Evolutionary conservation across 345 rosid species (phyloP).

Genomic region (Clausena lansium): DNA sequence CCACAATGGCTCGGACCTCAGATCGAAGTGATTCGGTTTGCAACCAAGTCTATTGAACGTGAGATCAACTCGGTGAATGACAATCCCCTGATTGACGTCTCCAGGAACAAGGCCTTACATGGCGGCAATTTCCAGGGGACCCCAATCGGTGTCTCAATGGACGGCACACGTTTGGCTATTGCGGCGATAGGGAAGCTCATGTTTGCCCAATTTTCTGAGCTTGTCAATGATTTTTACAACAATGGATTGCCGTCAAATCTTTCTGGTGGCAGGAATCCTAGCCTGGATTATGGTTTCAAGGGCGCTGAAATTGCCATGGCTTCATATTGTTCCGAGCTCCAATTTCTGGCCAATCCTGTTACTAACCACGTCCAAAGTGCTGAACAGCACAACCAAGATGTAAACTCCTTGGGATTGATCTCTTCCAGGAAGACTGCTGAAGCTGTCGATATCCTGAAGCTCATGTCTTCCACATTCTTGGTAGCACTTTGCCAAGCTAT

Average conservation of each 20-base stretch:
- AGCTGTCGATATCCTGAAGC: constrained; percentile 49
- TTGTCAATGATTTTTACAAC: constrained; percentile 76
- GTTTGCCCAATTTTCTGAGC: constrained; percentile 67
- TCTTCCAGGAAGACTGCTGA: constrained; percentile 61
- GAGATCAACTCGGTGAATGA: constrained; percentile 62
- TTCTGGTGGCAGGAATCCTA: constrained; percentile 64
- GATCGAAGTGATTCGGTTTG: constrained; percentile 45
- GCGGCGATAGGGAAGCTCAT: constrained; percentile 50
- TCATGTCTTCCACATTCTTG: constrained; percentile 55
- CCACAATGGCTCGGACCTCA: constrained; percentile 66
- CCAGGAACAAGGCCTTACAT: constrained; percentile 65
- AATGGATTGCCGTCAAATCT: constrained; percentile 74
- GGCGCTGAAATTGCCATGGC: constrained; percentile 85
- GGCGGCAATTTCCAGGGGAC: constrained; percentile 71
- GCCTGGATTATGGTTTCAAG: constrained; percentile 74
- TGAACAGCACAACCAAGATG: constrained; percentile 60
- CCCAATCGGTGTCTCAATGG: constrained; percentile 60
- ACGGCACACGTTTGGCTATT: constrained; percentile 46
- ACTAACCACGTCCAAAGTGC: constrained; percentile 60
- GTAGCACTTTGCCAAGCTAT: constrained; percentile 64
- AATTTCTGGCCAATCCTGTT: constrained; percentile 51
- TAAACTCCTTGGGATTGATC: constrained; percentile 56
- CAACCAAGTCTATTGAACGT: constrained; percentile 49
- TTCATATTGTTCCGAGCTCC: constrained; percentile 55
- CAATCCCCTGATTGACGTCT: constrained; percentile 69